Evolutionary conservation across 768 basidiomycete species (phyloP), one percentile per base, ranked within the genome.

Genomic region (Lanmaoa rubissima): DNA sequence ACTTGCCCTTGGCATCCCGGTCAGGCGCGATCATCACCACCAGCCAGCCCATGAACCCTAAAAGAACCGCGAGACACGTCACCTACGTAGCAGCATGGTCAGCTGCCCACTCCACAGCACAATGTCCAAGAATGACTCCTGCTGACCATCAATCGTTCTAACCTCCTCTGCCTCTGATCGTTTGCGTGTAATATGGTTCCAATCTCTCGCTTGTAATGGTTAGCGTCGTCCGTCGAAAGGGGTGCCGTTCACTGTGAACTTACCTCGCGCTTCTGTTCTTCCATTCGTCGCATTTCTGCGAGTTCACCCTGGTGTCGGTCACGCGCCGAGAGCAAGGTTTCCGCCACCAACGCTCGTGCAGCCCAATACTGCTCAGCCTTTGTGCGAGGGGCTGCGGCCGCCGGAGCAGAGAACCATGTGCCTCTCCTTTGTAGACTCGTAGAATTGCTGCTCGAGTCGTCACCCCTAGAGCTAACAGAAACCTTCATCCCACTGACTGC

Each of bases 361-460:
- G 83, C 84, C 88, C 88, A 90, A 63, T 87, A 87, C 57, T 81
- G 82, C 61, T 84, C 85, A 2, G 66, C 65, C 14, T 51, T 53
- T 13, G 73, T 70, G 40, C 56, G 65, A 36, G 75, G 73, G 3
- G 51, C 55, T 34, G 61, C 59, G 34, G 48, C 47, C n/a, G 41
- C 39, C 17, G 69, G 67, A n/a, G 67, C 50, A 42, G 60, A 58
- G 48, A 55, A 60, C 69, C 59, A 48, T 43, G 64, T 53, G 34
- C 26, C 32, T 14, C 43, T 57, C 45, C 53, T 53, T 46, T 58
- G 58, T 46, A 60, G 42, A 40, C 31, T 47, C 38, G 35, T 28
- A 53, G 55, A 46, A 19, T n/a, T 11, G 13, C 14, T 60, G 21
- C 9, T 19, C 21, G 40, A 14, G 16, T 19, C 17, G 19, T 52